A percentile compares a stretch with the other conserved stretches of the same genome.
phyloP scores from a whole-genome alignment of 306 rosid species.

The Castanea sativa region DNA sequence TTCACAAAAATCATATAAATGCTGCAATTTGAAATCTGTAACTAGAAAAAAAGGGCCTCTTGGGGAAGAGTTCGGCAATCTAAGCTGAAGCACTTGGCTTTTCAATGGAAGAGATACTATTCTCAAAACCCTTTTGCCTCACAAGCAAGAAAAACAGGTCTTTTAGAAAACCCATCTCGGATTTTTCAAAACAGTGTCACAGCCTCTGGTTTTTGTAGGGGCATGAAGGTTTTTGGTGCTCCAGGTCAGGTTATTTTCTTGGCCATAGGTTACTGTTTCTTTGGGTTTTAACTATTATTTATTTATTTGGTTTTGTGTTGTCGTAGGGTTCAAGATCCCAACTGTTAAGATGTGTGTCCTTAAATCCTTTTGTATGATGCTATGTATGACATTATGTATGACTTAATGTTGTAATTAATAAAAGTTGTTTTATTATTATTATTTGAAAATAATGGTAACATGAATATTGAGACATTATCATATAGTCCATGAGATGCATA shows the following conservation, averaged over 20 bases:
- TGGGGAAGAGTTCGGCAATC: conserved; percentile 48
- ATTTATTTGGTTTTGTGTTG: not conserved
- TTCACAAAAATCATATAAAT: not conserved
- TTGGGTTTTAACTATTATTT: not conserved
- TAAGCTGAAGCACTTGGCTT: conserved; percentile 33
- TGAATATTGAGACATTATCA: no score
- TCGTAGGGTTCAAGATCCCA: no score
- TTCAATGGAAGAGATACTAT: conserved; percentile 34
- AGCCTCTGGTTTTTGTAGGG: conserved; percentile 27
- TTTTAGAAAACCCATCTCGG: conserved; percentile 16
- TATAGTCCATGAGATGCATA: no score
- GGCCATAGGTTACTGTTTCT: not conserved
- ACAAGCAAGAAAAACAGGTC: conserved; percentile 16
- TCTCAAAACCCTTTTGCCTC: conserved; percentile 25
- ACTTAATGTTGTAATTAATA: no score
- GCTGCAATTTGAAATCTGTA: not conserved
- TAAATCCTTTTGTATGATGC: no score
- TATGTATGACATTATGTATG: no score
- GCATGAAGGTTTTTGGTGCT: conserved; percentile 57
- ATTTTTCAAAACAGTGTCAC: conserved; percentile 12
- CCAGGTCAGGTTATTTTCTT: conserved; percentile 49
- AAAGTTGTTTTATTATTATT: no score
- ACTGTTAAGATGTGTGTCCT: no score
- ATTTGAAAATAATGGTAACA: no score
- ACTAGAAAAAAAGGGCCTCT: conserved; percentile 38